These are phyloP conservation scores for Ascocoryne sarcoides DNA, from an alignment of 2,329 filamentous ascomycete species.

Conservation along the genomic window DNA sequence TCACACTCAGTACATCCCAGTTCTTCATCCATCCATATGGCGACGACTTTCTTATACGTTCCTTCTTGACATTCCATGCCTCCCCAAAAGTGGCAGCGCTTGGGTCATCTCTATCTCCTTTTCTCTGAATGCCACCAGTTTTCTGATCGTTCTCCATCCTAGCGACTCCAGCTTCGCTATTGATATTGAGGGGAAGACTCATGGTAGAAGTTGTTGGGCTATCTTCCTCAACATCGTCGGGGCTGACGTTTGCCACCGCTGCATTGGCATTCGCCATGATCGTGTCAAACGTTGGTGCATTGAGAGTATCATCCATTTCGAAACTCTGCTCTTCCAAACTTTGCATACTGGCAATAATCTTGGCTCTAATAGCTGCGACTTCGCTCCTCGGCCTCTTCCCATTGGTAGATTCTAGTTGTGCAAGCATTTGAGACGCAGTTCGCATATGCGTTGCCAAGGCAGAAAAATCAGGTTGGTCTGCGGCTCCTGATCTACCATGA, in stretches of 20 bases:
- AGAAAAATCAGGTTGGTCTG: conserved; percentile 72
- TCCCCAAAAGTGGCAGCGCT: conserved; percentile 82
- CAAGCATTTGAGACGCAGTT: conserved; percentile 78
- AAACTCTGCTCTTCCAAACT: conserved; percentile 80
- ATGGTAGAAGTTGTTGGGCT: conserved; percentile 31
- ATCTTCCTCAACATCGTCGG: conserved; percentile 48
- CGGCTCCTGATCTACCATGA: conserved; percentile 41
- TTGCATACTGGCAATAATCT: conserved; percentile 88
- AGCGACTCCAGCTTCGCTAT: conserved; percentile 65
- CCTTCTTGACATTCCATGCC: conserved; percentile 76
- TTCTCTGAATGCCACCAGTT: conserved; percentile 72
- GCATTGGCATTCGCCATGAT: conserved; percentile 69
- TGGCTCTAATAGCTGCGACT: conserved; percentile 74
- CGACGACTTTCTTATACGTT: conserved; percentile 73
- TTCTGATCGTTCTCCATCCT: conserved; percentile 87
- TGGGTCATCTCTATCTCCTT: conserved; percentile 76
- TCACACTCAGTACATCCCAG: conserved; percentile 80
- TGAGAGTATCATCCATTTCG: conserved; percentile 53
- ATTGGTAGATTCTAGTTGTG: conserved; percentile 71
- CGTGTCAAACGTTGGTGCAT: conserved; percentile 67
- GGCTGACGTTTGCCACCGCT: conserved; percentile 37
- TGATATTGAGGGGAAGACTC: conserved; percentile 29
- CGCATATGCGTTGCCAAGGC: conserved; percentile 81
- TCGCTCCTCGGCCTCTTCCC: conserved; percentile 73
- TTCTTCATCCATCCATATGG: conserved; percentile 87